phyloP scores from a whole-genome alignment of 768 basidiomycete genomes.

The Calocybe cyanea region DNA sequence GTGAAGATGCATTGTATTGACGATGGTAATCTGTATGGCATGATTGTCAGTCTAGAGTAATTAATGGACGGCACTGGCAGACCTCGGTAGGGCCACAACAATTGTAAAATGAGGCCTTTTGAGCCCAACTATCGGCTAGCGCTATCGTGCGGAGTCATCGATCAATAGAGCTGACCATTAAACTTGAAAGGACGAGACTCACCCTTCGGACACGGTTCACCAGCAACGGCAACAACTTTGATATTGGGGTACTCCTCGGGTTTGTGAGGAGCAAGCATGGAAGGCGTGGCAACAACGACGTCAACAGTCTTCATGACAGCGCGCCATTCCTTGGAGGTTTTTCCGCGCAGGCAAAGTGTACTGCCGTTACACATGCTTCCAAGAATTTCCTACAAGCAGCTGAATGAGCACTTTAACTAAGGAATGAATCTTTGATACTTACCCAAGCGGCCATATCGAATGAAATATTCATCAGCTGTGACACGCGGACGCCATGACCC shows the following conservation, averaged over 20 bases:
- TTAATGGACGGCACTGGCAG: neutral
- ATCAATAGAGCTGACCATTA: neutral
- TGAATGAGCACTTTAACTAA: constrained; percentile 34
- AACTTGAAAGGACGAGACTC: constrained; percentile 7
- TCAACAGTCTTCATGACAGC: constrained; percentile 45
- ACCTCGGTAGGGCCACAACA: constrained; percentile 57
- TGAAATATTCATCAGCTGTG: constrained; percentile 59
- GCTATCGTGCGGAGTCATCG: constrained; percentile 14
- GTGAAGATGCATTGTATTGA: constrained; percentile 49
- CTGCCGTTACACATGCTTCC: constrained; percentile 47
- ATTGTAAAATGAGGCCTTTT: constrained; percentile 39
- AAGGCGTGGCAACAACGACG: constrained; percentile 50
- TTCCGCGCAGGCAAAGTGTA: constrained; percentile 50
- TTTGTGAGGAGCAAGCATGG: constrained; percentile 44
- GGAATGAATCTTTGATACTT: neutral
- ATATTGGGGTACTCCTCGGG: constrained; percentile 48
- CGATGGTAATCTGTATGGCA: constrained; percentile 40
- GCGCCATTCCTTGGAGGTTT: constrained; percentile 46
- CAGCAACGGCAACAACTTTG: constrained; percentile 45
- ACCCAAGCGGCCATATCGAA: constrained; percentile 69
- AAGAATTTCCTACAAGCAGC: constrained; percentile 46
- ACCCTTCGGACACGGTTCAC: constrained; percentile 51
- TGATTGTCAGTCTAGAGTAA: too few species aligned
- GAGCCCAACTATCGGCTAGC: constrained; percentile 41
- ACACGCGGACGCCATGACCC: constrained; percentile 48